Base-by-base conservation (phyloP, 345 rosid species). In the Boechera stricta region DNA sequence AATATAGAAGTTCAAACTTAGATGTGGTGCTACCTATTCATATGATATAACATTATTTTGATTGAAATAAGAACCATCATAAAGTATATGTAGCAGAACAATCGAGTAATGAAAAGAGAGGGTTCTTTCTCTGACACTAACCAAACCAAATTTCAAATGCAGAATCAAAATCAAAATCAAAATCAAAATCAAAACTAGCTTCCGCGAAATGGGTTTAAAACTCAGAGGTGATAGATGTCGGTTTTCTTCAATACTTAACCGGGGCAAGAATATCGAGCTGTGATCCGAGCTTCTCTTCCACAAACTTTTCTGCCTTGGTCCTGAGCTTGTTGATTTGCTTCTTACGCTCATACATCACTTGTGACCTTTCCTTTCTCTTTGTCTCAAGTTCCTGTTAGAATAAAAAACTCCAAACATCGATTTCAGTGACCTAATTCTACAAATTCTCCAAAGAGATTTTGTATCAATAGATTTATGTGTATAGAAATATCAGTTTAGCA, bases 301-400 rank as follows among this genome's bases (percentile, higher is more conserved):
- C 89, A 21, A 74, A 82, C 56, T 80, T 84, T 84, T 85, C 93
- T 9, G 91, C 93, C 82, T 90, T 87, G 18, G 56, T 76, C 85
- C 85, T 83, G 31, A 88, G 87, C 61, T 86, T 92, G 66, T 57
- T 81, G 66, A 89, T 60, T 76, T 86, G 87, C 85, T 88, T 92
- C 85, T 84, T 90, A 77, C 85, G 86, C 81, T 90, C 91, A 51
- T 87, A 87, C 3, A 61, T 54, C 6, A 81, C 69, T 78, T 85
- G 87, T 39, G 89, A 66, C 69, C 80, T 87, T 59, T 90, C 91
- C 84, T 90, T 90, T 73, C 94, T 89, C 87, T 86, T 88, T 69
- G 70, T 75, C 86, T 88, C 94, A 6, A 88, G 86, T 58, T 92
- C 91, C 91, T 86, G 81, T 21, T 13, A n/a, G 6, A 7, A 16